These are phyloP conservation scores for Escallonia rubra DNA, from an alignment of 129 eudicot genomes.

Conservation along the genomic window DNA sequence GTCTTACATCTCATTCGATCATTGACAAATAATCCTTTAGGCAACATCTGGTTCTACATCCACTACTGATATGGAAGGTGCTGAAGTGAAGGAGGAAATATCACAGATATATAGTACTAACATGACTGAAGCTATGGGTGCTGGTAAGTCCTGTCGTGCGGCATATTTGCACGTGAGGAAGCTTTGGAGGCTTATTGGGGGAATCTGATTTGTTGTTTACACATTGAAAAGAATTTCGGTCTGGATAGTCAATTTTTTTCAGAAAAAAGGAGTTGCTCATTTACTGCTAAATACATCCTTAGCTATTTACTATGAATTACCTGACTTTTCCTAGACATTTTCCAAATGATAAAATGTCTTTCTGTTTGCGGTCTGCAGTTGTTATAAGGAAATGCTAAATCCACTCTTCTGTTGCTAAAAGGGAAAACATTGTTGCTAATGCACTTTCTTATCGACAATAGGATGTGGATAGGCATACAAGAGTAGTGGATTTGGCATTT, in stretches of 20 bases:
- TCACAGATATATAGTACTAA: constrained; percentile 78
- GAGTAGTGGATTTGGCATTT: not conserved
- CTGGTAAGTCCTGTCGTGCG: constrained; percentile 48
- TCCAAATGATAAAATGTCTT: not conserved
- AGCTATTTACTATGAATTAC: no score
- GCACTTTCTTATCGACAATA: no score
- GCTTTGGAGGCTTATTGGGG: not conserved
- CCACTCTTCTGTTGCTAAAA: no score
- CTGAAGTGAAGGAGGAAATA: constrained; percentile 55
- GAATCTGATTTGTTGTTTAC: not conserved
- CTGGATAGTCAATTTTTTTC: not conserved
- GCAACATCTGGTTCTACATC: constrained; percentile 70
- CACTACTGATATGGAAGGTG: constrained; percentile 45
- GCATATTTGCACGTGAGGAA: not conserved
- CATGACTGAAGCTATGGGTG: constrained; percentile 98
- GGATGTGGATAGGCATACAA: no score
- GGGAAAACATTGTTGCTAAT: no score
- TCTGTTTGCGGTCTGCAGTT: constrained; percentile 1
- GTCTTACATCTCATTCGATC: constrained; percentile 3
- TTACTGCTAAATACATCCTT: not conserved
- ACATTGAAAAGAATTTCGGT: not conserved
- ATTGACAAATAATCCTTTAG: constrained; percentile 26
- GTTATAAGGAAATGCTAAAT: not conserved
- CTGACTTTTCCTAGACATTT: no score
- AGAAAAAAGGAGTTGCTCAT: not conserved